Evolutionary conservation across 257 asterid species (phyloP), one percentile per base, ranked within the genome.

Genomic region (Solanum bulbocastanum): DNA sequence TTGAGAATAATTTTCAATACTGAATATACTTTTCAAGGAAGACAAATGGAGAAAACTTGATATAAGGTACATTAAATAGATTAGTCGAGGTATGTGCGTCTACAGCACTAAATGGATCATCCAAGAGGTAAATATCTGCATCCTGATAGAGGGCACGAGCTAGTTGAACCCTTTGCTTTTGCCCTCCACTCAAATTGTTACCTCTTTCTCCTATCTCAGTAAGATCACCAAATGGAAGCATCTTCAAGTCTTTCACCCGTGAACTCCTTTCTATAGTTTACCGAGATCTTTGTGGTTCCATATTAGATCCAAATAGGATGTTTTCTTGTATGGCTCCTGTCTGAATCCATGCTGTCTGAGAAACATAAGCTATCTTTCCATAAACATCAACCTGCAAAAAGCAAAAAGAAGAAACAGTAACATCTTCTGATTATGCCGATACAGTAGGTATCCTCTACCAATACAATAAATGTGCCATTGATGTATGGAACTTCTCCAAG

Each of bases 121-220:
- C 98, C 88, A 96, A 89, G 83, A 96, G 95, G 90, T 96, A 96
- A 35, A 96, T 93, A 86, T 95, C 98, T 40, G 99, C 97, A 87
- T 95, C 88, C 90, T 94, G 95, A 87, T 96, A 96, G 9, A 96
- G 94, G 78, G 99, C 99, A 40, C 98, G 98, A 25, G 99, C 99
- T 35, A 96, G 98, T 86, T 96, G 99, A 88, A 73, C 30, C 4
- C 82, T 35, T 35, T 73, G 82, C 30, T 96, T 96, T 88, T 96
- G 98, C 25, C 98, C 99, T 46, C 99, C 98, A 76, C 99, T 96
- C 36, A 95, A 98, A 90, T 96, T 96, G 79, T 94, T 96, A 73
- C 99, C 99, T 90, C 98, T 92, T 93, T 96, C 99, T 10, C 99
- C 99, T 37, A 96, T 96, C 90, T 94, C 98, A 23, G 99, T 96